Evolutionary conservation across 139 green algal species (phyloP).

Genomic region (Gonium pectorale): DNA sequence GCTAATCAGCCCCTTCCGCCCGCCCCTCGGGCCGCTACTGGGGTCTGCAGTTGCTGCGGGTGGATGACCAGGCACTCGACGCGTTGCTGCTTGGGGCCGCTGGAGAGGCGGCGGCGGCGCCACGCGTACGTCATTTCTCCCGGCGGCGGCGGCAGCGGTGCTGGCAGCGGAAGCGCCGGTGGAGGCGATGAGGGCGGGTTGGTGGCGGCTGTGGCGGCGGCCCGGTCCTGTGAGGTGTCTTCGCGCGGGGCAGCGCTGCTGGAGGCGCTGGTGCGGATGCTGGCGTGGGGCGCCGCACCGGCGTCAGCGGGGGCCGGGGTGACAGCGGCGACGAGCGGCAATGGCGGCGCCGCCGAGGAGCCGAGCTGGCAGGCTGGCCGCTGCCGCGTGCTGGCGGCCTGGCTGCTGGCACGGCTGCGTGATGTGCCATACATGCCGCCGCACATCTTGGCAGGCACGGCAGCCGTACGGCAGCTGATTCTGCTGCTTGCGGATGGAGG

Average conservation of each 20-base stretch:
- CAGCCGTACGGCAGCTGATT: conserved; percentile 17
- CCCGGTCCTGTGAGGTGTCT: neutral
- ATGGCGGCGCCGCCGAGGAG: neutral
- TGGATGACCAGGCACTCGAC: conserved; percentile 7
- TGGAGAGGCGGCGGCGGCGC: neutral
- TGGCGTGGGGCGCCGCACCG: neutral
- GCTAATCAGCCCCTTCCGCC: neutral
- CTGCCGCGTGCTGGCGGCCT: conserved; percentile 27
- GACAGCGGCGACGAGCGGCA: too few relatives aligned
- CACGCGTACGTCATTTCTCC: neutral
- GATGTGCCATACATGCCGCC: neutral
- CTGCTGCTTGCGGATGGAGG: conserved; percentile 12
- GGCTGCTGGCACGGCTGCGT: conserved; percentile 32
- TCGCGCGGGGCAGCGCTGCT: neutral
- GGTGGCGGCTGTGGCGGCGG: neutral
- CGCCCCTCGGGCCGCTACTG: conserved; percentile 28
- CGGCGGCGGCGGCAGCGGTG: too few relatives aligned
- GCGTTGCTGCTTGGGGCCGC: neutral
- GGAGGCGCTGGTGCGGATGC: neutral
- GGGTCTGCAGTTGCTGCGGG: conserved; percentile 37
- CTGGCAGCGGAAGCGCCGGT: neutral
- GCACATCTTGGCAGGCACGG: neutral
- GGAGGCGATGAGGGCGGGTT: neutral
- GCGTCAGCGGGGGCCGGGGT: neutral
- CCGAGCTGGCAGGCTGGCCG: conserved; percentile 9